Evolutionary conservation across 176 grass and related monocot species (phyloP).

Genomic region (Typha latifolia): DNA sequence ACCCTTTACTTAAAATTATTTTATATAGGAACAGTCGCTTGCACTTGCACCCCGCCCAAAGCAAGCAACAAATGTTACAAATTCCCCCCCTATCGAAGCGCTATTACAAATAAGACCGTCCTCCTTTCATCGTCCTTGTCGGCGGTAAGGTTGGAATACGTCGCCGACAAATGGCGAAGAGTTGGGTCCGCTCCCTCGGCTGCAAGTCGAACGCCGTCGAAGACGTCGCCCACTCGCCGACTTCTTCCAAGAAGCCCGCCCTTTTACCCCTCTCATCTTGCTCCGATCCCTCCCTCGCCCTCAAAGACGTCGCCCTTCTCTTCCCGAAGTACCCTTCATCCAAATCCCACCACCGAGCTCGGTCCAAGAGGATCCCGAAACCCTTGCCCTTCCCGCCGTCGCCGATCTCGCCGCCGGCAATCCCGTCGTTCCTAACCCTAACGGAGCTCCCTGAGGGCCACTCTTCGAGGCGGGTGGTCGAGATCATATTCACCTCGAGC

Average conservation of each 20-base stretch:
- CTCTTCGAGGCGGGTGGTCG: constrained; percentile 53
- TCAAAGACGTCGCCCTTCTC: constrained; percentile 22
- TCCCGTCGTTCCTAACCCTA: constrained; percentile 34
- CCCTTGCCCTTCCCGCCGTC: constrained; percentile 16
- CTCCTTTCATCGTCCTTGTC: no score
- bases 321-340: constrained; percentile 14
- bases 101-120: no score
- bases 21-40: no score
- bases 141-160: neutral
- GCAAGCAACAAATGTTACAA: no score
- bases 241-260: constrained; percentile 26
- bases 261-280: constrained; percentile 38
- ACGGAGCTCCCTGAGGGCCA: constrained; percentile 42
- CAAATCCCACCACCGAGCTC: constrained; percentile 8
- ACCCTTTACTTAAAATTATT: no score
- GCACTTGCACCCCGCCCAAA: no score
- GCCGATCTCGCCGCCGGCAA: neutral
- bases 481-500: constrained; percentile 53
- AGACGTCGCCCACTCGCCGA: constrained; percentile 43
- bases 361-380: constrained; percentile 27
- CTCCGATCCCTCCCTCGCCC: constrained; percentile 36
- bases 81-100: no score
- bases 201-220: constrained; percentile 71
- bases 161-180: constrained; percentile 39
- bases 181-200: constrained; percentile 75